Base-by-base conservation (phyloP, 179 eudicot genomes). In the Drosera spatulata region DNA sequence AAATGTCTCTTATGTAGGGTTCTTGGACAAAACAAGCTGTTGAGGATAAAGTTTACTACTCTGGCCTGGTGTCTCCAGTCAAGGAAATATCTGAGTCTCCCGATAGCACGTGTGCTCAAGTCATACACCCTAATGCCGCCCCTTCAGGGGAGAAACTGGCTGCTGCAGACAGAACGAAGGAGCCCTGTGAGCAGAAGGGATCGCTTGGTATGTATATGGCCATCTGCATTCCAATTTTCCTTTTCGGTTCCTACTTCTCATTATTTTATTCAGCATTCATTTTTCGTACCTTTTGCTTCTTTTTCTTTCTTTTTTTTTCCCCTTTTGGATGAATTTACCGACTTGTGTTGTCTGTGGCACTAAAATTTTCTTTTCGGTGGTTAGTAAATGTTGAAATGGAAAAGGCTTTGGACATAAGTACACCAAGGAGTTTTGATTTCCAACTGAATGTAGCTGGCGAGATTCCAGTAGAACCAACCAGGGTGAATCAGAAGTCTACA, bases 71-170 rank as follows among this genome's bases (percentile, higher is more conserved):
- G 47, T 71, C 73, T 58, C 59, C 69, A 41, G 8, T 33, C 45
- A 60, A 77, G 58, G 71, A 74, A 58, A 64, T 55, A 54, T 58
- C 67, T 14, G 75, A 71, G 56, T 45, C 66, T 65, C 77, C 70
- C 58, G 79, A 77, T 60, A 80, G 85, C 62, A 80, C 77, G n/a
- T 79, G 84, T 68, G 80, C 74, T 11, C 76, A 76, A 61, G 76
- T 71, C 50, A 64, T 58, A 43, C 61, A 66, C 46, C 62, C 76
- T 41, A 64, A 69, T 55, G 61, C 62, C 1, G 66, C 64, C 56
- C 52, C 58, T 38, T 55, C 62, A 46, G 71, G 45, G 11, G 40
- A 55, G 61, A 78, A 68, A 38, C 9, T 53, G 61, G 50, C 56
- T 54, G 56, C 63, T 42, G 39, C 53, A 57, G 44, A 59, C 66